Evolutionary conservation across 768 basidiomycete genomes (phyloP), one percentile per base, ranked within the genome.

Genomic region (Megacollybia marginata): DNA sequence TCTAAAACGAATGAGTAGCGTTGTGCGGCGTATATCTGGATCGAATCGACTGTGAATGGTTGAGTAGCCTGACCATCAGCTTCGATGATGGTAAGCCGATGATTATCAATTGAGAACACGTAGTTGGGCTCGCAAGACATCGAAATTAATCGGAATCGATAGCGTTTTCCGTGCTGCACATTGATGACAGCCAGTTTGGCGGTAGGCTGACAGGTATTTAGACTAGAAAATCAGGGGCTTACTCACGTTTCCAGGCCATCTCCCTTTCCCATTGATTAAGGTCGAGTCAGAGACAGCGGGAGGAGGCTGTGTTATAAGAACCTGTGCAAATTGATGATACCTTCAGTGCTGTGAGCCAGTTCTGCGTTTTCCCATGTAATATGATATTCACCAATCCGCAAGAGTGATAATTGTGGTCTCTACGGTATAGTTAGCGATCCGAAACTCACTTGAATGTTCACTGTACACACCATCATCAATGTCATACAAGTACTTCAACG

Each of bases 241-340:
- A 28, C 46, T 44, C 36, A 51, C 46, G 19, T 47, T 36, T 19
- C 33, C 20, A 42, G 47, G 31, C 46, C 54, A 56, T 38, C 78
- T 73, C 18, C 80, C 79, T 12, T 56, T 57, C 0, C 78, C 78
- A 40, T 82, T 82, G 44, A 82, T 78, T 8, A 82, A 57, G 0
- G 72, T 74, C 13, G 78, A 63, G 48, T 76, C 57, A 1, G 68
- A 51, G 42, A 20, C 2, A 8, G 57, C 48, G 9, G 54, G n/a
- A 18, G 42, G 48, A 4, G 40, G 46, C 0, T 63, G 56, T 9
- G 62, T 48, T 31, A 51, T 40, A 9, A 61, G 58, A 10, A 46
- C 58, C 15, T 48, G 53, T 2, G 66, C 61, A 7, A 59, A 60
- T 9, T 28, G 19, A 42, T 70, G 74, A 53, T 71, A 76, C 69